A percentile compares a stretch with the other conserved stretches of the same genome.
Conservation (phyloP, 192 early-diverging fungal genomes). For the Ambispora gerdemannii region DNA sequence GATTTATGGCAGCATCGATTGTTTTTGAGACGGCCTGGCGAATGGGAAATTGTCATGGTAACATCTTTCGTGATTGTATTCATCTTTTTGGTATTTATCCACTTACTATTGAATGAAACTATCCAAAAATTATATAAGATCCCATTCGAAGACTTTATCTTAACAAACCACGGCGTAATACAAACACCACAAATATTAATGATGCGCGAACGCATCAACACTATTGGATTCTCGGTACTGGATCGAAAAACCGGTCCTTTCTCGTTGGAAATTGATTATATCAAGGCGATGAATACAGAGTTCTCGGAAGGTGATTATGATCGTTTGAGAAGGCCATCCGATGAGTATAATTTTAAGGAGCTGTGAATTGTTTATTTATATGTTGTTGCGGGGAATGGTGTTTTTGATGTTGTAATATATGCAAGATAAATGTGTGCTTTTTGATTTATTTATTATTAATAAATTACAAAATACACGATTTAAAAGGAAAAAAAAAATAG, state of each 20-base stretch:
- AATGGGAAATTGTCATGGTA: slow-evolving; percentile 91
- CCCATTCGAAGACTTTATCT: slow-evolving; percentile 89
- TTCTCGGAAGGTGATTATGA: neutral
- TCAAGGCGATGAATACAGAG: slow-evolving; percentile 84
- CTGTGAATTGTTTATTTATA: too few species aligned
- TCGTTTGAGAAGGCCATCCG: neutral
- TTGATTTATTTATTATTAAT: too few species aligned
- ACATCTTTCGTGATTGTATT: too few species aligned
- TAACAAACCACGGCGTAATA: slow-evolving; percentile 86
- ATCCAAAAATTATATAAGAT: slow-evolving; percentile 50
- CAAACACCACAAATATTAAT: slow-evolving; percentile 84
- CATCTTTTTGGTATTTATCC: neutral
- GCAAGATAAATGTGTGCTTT: too few species aligned
- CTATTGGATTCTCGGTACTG: slow-evolving; percentile 84
- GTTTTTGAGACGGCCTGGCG: slow-evolving; percentile 79
- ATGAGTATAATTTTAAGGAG: too few species aligned
- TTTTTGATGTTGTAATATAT: too few species aligned
- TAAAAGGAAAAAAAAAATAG: too few species aligned
- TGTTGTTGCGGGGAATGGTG: too few species aligned
- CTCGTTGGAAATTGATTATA: slow-evolving; percentile 84
- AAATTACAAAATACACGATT: too few species aligned
- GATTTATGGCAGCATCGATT: slow-evolving; percentile 93
- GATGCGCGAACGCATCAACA: slow-evolving; percentile 78
- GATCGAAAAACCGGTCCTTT: slow-evolving; percentile 83
- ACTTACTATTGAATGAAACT: neutral